phyloP scores from a whole-genome alignment of 768 basidiomycete species.

The Termitomyces sp. region DNA sequence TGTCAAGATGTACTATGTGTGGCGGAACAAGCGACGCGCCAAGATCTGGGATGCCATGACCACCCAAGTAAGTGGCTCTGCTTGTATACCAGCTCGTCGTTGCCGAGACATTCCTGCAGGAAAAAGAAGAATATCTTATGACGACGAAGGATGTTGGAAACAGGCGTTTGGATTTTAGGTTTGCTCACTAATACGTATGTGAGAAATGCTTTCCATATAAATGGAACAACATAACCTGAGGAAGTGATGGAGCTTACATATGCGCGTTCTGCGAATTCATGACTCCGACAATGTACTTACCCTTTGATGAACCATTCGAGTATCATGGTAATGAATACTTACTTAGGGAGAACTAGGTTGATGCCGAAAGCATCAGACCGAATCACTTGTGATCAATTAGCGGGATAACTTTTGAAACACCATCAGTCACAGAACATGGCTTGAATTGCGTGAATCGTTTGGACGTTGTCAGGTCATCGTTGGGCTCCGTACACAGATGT shows the following conservation, averaged over 20 bases:
- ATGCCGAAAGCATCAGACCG: neutral
- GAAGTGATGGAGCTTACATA: neutral
- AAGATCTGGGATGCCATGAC: conserved; percentile 57
- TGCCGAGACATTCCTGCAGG: conserved; percentile 24
- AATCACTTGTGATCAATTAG: too few relatives aligned
- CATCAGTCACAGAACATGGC: neutral
- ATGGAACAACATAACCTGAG: neutral
- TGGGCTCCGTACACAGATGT: neutral
- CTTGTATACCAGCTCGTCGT: neutral
- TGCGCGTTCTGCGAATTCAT: neutral
- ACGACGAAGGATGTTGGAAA: conserved; percentile 59
- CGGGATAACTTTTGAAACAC: neutral
- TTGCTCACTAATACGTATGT: conserved; percentile 33
- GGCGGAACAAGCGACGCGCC: conserved; percentile 49
- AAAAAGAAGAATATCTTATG: conserved; percentile 47
- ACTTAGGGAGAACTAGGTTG: too few relatives aligned
- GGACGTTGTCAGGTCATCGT: neutral
- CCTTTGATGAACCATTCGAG: neutral
- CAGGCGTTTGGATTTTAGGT: conserved; percentile 57
- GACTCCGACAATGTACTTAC: neutral
- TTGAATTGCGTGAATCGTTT: neutral
- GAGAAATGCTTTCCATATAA: neutral
- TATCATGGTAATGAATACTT: too few relatives aligned
- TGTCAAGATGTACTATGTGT: conserved; percentile 50
- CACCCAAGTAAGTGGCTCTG: conserved; percentile 26